A percentile compares a stretch with the other conserved stretches of the same genome.
Evolutionary conservation across 768 basidiomycete genomes (phyloP).

Genomic region (Porphyrellus cyaneotinctus): DNA sequence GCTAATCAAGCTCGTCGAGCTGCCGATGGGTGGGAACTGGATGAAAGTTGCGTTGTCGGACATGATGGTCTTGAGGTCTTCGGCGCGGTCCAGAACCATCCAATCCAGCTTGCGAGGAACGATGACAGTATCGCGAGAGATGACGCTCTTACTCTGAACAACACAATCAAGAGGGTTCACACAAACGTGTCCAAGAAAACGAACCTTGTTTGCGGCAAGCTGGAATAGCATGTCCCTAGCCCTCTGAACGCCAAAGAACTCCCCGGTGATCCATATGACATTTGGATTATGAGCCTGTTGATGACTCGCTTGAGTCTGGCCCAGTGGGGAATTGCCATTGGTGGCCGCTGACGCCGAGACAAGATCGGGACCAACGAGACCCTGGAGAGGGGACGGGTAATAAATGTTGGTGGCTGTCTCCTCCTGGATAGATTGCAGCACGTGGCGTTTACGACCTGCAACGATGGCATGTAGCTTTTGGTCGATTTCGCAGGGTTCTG

Average conservation of each 20-base stretch:
- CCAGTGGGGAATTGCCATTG: slow-evolving; percentile 32
- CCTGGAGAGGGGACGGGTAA: slow-evolving; percentile 85
- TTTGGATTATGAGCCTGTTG: slow-evolving; percentile 56
- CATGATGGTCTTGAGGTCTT: slow-evolving; percentile 91
- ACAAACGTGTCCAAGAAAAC: not conserved
- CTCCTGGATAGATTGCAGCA: slow-evolving; percentile 90
- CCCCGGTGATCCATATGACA: slow-evolving; percentile 94
- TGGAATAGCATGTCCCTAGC: slow-evolving; percentile 95
- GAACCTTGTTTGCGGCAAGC: slow-evolving; percentile 79
- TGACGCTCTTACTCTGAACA: slow-evolving; percentile 75
- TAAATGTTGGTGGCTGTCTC: slow-evolving; percentile 98
- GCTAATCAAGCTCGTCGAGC: slow-evolving; percentile 87
- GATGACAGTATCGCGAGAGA: slow-evolving; percentile 90
- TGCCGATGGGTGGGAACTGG: slow-evolving; percentile 88
- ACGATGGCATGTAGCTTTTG: slow-evolving; percentile 91
- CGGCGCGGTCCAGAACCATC: slow-evolving; percentile 95
- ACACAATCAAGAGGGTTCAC: not conserved
- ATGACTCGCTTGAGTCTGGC: slow-evolving; percentile 20
- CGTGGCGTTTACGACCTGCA: slow-evolving; percentile 81
- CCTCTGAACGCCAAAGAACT: slow-evolving; percentile 93
- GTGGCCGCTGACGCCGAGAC: slow-evolving; percentile 35
- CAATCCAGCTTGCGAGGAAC: slow-evolving; percentile 96
- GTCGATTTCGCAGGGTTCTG: slow-evolving; percentile 90
- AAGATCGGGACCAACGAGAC: slow-evolving; percentile 70
- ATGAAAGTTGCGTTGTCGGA: slow-evolving; percentile 95